A percentile compares a stretch with the other conserved stretches of the same genome.
Conservation (phyloP, 139 green algal genomes). For the Auxenochlorella protothecoides region DNA sequence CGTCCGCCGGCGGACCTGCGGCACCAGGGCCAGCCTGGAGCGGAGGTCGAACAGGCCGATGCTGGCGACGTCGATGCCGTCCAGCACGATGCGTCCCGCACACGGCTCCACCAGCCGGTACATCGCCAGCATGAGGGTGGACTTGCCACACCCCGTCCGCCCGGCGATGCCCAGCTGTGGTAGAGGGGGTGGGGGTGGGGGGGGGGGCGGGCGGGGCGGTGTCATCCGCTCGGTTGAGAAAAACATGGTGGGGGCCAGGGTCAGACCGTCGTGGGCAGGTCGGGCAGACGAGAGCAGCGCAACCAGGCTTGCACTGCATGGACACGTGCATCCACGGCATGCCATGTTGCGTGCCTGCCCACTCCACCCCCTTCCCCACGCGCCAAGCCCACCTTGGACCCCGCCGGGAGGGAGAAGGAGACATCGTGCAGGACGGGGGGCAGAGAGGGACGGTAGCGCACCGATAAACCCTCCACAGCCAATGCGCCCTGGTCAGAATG, state of each 20-base stretch:
- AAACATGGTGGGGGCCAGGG: too few relatives aligned
- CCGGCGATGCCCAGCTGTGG: slow-evolving; percentile 33
- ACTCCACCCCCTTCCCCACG: not conserved
- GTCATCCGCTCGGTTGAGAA: too few relatives aligned
- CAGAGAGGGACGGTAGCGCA: slow-evolving; percentile 75
- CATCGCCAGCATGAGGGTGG: slow-evolving; percentile 49
- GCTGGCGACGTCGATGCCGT: slow-evolving; percentile 67
- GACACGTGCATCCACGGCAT: not conserved
- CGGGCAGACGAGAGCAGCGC: not conserved
- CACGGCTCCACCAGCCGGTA: slow-evolving; percentile 60
- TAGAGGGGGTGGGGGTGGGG: too few relatives aligned
- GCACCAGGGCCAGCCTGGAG: slow-evolving; percentile 48
- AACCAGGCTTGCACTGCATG: slow-evolving; percentile 24
- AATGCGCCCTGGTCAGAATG: slow-evolving; percentile 17
- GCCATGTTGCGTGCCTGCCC: too few relatives aligned
- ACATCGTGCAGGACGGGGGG: slow-evolving; percentile 77
- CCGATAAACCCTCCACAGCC: slow-evolving; percentile 46
- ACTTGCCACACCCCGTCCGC: slow-evolving; percentile 50
- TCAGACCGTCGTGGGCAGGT: too few relatives aligned
- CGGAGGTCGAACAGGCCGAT: slow-evolving; percentile 63
- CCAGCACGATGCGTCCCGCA: slow-evolving; percentile 69
- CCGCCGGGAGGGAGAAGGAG: slow-evolving; percentile 38
- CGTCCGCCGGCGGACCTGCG: slow-evolving; percentile 28
- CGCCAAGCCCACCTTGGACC: slow-evolving; percentile 13
- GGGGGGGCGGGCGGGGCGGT: too few relatives aligned